phyloP scores from a whole-genome alignment of 2,329 filamentous ascomycete genomes.

The Botrytis medusae region DNA sequence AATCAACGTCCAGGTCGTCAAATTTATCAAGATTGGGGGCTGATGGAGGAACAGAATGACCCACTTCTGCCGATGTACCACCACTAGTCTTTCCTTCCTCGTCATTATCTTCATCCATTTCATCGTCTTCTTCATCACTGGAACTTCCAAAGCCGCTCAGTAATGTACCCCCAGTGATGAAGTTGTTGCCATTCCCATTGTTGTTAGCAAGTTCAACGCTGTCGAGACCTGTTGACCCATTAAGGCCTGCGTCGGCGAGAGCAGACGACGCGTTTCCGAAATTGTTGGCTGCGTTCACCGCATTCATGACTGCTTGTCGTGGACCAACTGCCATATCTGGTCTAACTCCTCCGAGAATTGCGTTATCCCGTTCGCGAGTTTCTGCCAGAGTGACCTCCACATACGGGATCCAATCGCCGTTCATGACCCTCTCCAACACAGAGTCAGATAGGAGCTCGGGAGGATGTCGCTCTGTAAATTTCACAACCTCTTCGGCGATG shows the following conservation, averaged over 20 bases:
- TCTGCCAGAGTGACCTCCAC: slow-evolving; percentile 91
- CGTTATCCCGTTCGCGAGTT: slow-evolving; percentile 93
- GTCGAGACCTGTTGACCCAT: slow-evolving; percentile 51
- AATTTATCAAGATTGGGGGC: slow-evolving; percentile 41
- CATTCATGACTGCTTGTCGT: slow-evolving; percentile 61
- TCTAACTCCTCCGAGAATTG: slow-evolving; percentile 92
- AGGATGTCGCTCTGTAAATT: slow-evolving; percentile 93
- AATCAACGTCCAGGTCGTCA: slow-evolving; percentile 41
- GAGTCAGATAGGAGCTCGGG: slow-evolving; percentile 80
- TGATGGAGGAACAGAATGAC: slow-evolving; percentile 43
- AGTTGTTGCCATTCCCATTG: slow-evolving; percentile 60
- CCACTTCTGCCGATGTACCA: slow-evolving; percentile 52
- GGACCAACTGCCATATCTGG: slow-evolving; percentile 86
- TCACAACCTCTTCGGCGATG: slow-evolving; percentile 97
- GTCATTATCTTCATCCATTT: slow-evolving; percentile 82
- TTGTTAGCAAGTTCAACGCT: slow-evolving; percentile 68
- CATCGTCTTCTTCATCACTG: slow-evolving; percentile 94
- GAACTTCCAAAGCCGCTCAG: slow-evolving; percentile 91
- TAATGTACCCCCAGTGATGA: slow-evolving; percentile 72
- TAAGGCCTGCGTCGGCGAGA: slow-evolving; percentile 78
- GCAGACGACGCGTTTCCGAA: slow-evolving; percentile 61
- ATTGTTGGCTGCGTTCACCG: slow-evolving; percentile 55
- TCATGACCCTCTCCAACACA: slow-evolving; percentile 86
- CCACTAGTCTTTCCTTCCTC: slow-evolving; percentile 55
- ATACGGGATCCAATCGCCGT: slow-evolving; percentile 89